Evolutionary conservation across 192 early-diverging fungal species (phyloP).

Genomic region (Dissophora ornata): DNA sequence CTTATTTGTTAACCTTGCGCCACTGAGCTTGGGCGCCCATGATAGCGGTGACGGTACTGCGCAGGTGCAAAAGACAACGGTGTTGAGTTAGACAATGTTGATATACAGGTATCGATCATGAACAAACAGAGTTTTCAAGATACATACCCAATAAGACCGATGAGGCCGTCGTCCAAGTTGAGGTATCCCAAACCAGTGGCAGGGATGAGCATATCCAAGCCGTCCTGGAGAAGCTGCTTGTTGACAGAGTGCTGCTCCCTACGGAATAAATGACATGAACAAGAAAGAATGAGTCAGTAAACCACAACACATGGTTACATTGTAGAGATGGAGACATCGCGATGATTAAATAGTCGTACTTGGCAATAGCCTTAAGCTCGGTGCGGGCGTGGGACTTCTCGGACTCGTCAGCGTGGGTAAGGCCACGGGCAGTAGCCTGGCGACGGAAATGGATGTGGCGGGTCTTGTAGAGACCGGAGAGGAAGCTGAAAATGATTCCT

Average conservation of each 20-base stretch:
- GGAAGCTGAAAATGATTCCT: slow-evolving; percentile 70
- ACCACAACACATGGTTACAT: no score
- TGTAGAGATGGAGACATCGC: no score
- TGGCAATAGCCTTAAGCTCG: slow-evolving; percentile 55
- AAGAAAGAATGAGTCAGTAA: slow-evolving; percentile 17
- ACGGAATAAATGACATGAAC: neutral
- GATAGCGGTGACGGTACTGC: slow-evolving; percentile 72
- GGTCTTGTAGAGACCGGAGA: slow-evolving; percentile 75
- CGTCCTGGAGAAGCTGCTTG: slow-evolving; percentile 71
- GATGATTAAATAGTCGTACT: slow-evolving; percentile 52
- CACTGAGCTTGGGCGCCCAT: slow-evolving; percentile 72
- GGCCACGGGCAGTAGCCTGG: slow-evolving; percentile 47
- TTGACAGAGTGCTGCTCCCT: slow-evolving; percentile 67
- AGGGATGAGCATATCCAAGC: slow-evolving; percentile 78
- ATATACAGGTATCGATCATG: neutral
- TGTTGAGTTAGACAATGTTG: neutral
- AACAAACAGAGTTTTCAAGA: neutral
- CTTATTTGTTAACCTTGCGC: slow-evolving; percentile 59
- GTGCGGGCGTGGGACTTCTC: slow-evolving; percentile 54
- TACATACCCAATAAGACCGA: slow-evolving; percentile 76
- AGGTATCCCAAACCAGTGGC: slow-evolving; percentile 75
- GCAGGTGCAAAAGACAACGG: neutral
- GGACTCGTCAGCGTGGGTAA: slow-evolving; percentile 29
- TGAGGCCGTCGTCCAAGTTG: slow-evolving; percentile 69
- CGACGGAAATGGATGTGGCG: slow-evolving; percentile 62